Percentiles rank a stretch among this genome's conserved stretches.
These are phyloP conservation scores for Panicum miliaceum DNA, from an alignment of 176 grass and related monocot genomes.

Conservation along the genomic window DNA sequence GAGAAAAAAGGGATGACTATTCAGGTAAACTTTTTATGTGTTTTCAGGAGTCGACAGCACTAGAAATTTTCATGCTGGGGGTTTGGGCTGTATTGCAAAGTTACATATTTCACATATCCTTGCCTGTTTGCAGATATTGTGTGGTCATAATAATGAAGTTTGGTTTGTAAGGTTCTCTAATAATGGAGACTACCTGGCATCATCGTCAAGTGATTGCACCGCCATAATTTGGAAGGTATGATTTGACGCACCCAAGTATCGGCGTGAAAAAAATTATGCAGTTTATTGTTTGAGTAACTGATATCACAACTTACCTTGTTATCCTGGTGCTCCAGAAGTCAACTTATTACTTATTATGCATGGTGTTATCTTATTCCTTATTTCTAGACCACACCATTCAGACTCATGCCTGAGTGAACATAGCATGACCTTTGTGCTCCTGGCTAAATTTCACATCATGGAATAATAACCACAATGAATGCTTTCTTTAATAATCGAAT, in stretches of 20 bases:
- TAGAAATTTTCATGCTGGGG: constrained; percentile 43
- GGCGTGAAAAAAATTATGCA: neutral
- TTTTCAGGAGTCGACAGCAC: constrained; percentile 30
- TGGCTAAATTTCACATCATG: neutral
- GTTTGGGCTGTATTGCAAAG: constrained; percentile 30
- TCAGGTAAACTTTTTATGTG: constrained; percentile 38
- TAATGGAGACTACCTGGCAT: constrained; percentile 87
- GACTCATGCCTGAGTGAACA: neutral
- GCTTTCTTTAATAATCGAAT: neutral
- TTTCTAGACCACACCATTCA: constrained; percentile 11
- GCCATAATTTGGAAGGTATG: constrained; percentile 96
- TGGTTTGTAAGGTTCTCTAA: constrained; percentile 99
- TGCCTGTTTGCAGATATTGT: constrained; percentile 85
- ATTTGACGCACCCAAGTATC: neutral
- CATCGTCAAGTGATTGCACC: constrained; percentile 93
- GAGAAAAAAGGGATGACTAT: constrained; percentile 5
- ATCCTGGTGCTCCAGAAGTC: constrained; percentile 22
- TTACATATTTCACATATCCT: constrained; percentile 50
- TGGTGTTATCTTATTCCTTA: neutral
- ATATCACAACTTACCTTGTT: constrained; percentile 20
- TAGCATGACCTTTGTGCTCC: neutral
- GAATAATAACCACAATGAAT: constrained; percentile 4
- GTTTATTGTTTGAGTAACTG: constrained; percentile 38
- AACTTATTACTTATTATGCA: neutral
- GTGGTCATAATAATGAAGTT: constrained; percentile 92